phyloP scores from a whole-genome alignment of 176 grass and related monocot genomes.

The Oryza meyeriana region DNA sequence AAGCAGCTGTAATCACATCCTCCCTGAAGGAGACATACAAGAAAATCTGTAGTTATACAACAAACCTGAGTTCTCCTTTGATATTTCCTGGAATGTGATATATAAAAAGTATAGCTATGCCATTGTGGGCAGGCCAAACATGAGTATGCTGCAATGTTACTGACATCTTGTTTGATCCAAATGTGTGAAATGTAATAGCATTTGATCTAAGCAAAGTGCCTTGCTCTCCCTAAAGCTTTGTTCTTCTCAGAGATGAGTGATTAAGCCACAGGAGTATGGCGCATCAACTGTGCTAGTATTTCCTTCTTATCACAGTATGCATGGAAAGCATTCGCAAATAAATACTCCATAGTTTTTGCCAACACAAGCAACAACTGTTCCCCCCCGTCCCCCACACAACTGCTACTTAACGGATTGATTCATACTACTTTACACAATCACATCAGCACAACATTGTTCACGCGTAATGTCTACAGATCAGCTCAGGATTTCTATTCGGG shows the following conservation, averaged over 20 bases:
- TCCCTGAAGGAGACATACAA: background rate
- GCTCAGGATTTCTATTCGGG: too few relatives aligned
- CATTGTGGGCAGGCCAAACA: background rate
- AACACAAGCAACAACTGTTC: too few relatives aligned
- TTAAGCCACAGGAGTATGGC: too few relatives aligned
- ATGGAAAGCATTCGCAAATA: background rate
- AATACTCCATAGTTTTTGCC: too few relatives aligned
- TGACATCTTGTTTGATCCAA: background rate
- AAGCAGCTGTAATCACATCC: constrained; percentile 35
- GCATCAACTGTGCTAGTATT: background rate
- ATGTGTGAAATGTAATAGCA: background rate
- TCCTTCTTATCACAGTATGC: background rate
- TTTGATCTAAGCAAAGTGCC: background rate
- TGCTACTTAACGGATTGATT: too few relatives aligned
- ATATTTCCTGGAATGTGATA: background rate
- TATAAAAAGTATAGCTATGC: background rate
- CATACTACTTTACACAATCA: background rate
- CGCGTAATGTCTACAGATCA: too few relatives aligned
- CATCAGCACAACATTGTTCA: background rate
- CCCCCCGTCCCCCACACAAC: too few relatives aligned
- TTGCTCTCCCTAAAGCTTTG: background rate
- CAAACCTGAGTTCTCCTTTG: background rate
- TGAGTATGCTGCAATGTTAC: background rate
- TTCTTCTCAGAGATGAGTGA: background rate
- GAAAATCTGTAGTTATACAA: background rate